Evolutionary conservation across 1,284 basidiomycete genomes (phyloP), one percentile per base, ranked within the genome.

Genomic region (Grifola frondosa): DNA sequence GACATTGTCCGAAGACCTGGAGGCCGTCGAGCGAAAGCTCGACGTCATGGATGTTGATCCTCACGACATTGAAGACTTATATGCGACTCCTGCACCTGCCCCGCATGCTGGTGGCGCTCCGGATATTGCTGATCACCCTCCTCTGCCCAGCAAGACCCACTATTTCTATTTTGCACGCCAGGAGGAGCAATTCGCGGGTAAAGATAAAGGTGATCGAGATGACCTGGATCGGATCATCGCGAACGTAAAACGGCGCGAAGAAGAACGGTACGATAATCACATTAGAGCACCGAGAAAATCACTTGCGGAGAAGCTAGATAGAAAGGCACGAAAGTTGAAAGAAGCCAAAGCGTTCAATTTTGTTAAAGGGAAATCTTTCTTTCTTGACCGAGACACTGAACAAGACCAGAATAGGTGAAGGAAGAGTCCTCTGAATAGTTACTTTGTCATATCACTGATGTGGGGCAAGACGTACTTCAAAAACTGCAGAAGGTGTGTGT

Each of bases 61-160:
- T 3, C 47, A 47, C 34, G 39, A 51, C 19, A 49, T 45, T 30
- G 42, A 48, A 21, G 47, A 48, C 36, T 31, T 50, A 23, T 49
- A 50, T 20, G 44, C 48, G 16, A 44, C 48, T 22, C 21, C 49
- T 30, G 47, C 50, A 4, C 50, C 42, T 5, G n/a, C n/a, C n/a
- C 33, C 25, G 11, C 44, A 39, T 30, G 39, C 24, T 4, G 29
- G 15, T 19, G 15, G 11, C 12, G 42, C 21, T 8, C 26, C 39
- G 8, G 23, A 12, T 23, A 19, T 21, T 23, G 28, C 15, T 16
- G 31, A 12, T 17, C 19, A 11, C 20, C 31, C n/a, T 32, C 35
- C 4, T 6, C 28, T 13, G 21, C 33, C 8, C 22, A 32, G 6
- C 6, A 33, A 3, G 22, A 22, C 7, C 34, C 23, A 15, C 8